Base-by-base conservation (phyloP, 768 basidiomycete genomes). In the Pleurotus tuber-regium region DNA sequence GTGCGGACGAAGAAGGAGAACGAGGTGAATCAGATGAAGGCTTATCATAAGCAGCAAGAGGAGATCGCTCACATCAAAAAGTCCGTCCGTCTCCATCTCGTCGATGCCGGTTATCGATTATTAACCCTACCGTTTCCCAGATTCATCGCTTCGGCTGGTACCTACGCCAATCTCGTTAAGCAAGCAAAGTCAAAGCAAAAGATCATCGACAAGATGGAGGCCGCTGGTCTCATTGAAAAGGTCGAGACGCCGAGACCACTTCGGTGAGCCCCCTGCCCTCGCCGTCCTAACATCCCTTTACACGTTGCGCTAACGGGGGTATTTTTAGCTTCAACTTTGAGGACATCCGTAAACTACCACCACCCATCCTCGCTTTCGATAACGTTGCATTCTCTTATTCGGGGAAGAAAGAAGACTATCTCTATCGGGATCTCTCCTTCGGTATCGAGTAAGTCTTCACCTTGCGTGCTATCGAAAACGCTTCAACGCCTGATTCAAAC, bases 131-230 rank as follows among this genome's bases (percentile, higher is more conserved):
- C 35, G 58, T 56, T 31, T 43, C 16, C 19, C 35, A 87, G 93
- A 64, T 98, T 98, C 81, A 98, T 98, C 59, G 92, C 97, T 5
- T 95, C 92, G n/a, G 96, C 96, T 29, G 96, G 96, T 82, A 99
- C 96, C 29, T 99, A 98, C 66, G 97, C 96, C 60, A 99, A 99
- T 70, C 83, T 99, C 59, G 96, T 99, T 62, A 92, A 87, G 63
- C 96, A 99, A 70, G 96, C 96, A 59, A 98, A 99, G 74, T 98
- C 95, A 44, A 99, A 99, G 69, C 96, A 99, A 71, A 99, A 99
- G 82, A 98, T 99, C 57, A 96, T 99, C 71, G 96, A 99, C 79
- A 99, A 99, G 83, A 99, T 99, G 96, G 97, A 99, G 77, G 96
- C 96, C 23, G 96, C 95, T 11, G 96, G 96, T 56, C 79, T 99